A percentile compares a stretch with the other conserved stretches of the same genome.
phyloP scores from a whole-genome alignment of 495 filamentous ascomycete species.

The Penicillium subrubescens region DNA sequence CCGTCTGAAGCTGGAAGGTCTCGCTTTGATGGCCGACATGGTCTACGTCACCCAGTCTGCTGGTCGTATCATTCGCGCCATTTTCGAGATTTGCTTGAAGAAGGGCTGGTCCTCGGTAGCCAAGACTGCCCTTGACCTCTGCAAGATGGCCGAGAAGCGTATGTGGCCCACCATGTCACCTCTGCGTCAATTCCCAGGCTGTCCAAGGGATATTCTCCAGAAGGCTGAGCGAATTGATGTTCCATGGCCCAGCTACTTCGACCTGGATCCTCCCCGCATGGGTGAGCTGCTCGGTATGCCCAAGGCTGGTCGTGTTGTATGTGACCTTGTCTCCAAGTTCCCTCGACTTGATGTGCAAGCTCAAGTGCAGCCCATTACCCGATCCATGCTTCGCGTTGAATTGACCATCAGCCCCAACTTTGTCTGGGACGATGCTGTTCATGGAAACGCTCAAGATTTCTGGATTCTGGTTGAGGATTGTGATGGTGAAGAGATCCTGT shows the following conservation, averaged over 20 bases:
- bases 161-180: constrained; percentile 99
- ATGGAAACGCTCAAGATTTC: constrained; percentile 86
- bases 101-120: constrained; percentile 96
- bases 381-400: constrained; percentile 94
- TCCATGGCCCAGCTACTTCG: constrained; percentile 90
- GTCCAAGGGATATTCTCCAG: constrained; percentile 80
- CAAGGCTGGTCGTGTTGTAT: constrained; percentile 84
- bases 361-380: constrained; percentile 89
- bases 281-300: constrained; percentile 91
- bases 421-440: constrained; percentile 89
- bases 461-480: constrained; percentile 98
- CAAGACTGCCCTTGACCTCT: constrained; percentile 89
- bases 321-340: constrained; percentile 85
- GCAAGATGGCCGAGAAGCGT: constrained; percentile 98
- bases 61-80: constrained; percentile 89
- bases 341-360: constrained; percentile 89
- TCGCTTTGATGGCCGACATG: constrained; percentile 97
- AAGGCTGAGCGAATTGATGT: constrained; percentile 96
- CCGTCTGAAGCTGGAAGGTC: constrained; percentile 86
- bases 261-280: constrained; percentile 95
- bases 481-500: constrained; percentile 94
- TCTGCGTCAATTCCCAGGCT: constrained; percentile 83
- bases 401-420: constrained; percentile 94
- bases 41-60: constrained; percentile 99
- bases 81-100: constrained; percentile 95